Percentiles rank a stretch among this genome's conserved stretches.
phyloP scores from a whole-genome alignment of 1,284 basidiomycete genomes.

The Cronartium quercuum region DNA sequence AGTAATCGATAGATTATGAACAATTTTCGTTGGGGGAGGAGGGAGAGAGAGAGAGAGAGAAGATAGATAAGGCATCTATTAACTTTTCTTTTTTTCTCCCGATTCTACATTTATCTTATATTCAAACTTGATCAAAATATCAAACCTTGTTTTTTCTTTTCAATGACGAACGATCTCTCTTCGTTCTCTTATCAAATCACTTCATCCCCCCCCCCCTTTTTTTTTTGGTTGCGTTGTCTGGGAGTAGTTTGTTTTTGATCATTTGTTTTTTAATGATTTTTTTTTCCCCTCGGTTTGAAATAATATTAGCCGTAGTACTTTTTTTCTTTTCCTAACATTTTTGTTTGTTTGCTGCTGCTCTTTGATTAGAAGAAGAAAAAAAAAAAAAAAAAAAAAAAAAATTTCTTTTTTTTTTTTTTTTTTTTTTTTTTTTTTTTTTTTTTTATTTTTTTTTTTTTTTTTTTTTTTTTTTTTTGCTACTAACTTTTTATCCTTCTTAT shows the following conservation, averaged over 20 bases:
- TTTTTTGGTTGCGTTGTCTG: background rate
- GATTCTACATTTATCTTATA: background rate
- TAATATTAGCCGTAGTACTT: background rate
- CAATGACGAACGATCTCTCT: background rate
- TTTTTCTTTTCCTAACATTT: background rate
- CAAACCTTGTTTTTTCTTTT: background rate
- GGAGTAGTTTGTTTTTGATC: background rate
- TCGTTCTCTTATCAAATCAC: background rate
- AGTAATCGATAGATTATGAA: constrained; percentile 27
- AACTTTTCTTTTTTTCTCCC: background rate
- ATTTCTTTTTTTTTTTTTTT: background rate
- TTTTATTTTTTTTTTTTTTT: too few relatives aligned
- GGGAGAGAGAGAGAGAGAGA: background rate
- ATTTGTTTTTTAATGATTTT: background rate
- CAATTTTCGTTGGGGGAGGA: background rate
- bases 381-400: background rate
- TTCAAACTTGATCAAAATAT: background rate
- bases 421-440: background rate
- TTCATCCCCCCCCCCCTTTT: background rate
- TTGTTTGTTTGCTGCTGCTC: background rate
- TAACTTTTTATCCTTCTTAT: too few relatives aligned
- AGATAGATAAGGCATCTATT: background rate
- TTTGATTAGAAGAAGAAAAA: background rate
- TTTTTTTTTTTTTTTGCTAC: too few relatives aligned
- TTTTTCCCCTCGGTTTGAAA: background rate